phyloP scores from a whole-genome alignment of 75 land plant genomes.

The Selaginella tamariscina region DNA sequence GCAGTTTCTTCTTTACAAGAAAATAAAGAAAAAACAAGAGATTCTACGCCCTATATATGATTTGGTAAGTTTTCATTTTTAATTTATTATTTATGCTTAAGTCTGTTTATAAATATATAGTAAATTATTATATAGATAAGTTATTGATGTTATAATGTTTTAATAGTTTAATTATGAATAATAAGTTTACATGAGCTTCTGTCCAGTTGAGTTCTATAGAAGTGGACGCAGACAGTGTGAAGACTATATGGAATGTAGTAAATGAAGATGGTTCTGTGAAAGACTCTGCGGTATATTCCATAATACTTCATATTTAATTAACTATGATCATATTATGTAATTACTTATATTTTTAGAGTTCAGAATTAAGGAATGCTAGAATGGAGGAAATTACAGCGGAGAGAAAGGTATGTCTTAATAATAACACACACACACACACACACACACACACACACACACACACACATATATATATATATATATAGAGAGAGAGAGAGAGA shows the following conservation, averaged over 20 bases:
- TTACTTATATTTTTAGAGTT: constrained; percentile 19
- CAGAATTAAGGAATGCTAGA: constrained; percentile 23
- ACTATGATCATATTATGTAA: neutral
- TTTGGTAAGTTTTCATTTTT: constrained; percentile 18
- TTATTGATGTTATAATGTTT: neutral
- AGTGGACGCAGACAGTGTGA: constrained; percentile 18
- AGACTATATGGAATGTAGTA: constrained; percentile 22
- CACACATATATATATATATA: no score
- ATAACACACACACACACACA: no score
- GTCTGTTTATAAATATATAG: neutral
- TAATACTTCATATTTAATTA: neutral
- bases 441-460: no score
- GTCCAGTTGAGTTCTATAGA: constrained; percentile 20
- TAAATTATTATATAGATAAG: neutral
- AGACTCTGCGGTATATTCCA: constrained; percentile 21
- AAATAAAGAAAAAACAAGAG: constrained; percentile 10
- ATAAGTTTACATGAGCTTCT: neutral
- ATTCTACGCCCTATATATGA: constrained; percentile 20
- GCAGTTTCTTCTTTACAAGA: constrained; percentile 15
- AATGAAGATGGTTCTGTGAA: constrained; percentile 29
- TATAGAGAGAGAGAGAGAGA: no score
- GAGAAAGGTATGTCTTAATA: constrained; percentile 18
- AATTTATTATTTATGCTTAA: neutral
- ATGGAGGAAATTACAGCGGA: constrained; percentile 20
- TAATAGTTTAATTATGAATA: neutral